Evolutionary conservation across 1,139 yeast species (phyloP).

Genomic region (Geotrichum klebahnii): DNA sequence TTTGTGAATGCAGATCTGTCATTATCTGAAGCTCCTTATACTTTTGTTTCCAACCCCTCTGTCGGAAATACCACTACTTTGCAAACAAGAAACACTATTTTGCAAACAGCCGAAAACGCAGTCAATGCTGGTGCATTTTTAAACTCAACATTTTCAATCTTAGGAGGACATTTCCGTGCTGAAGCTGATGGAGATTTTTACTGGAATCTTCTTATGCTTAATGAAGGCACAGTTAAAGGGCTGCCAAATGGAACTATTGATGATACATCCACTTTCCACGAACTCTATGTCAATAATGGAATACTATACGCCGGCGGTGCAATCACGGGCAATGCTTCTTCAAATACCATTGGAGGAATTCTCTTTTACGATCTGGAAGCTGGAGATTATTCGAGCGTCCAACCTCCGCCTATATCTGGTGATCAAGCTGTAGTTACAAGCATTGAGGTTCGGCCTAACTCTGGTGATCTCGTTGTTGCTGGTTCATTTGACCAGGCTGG

Average conservation of each 20-base stretch:
- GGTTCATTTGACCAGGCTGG: slow-evolving; percentile 69
- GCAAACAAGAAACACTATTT: slow-evolving; percentile 13
- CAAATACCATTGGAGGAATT: slow-evolving; percentile 42
- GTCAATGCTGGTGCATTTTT: slow-evolving; percentile 42
- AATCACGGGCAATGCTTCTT: slow-evolving; percentile 42
- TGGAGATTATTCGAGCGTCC: slow-evolving; percentile 42
- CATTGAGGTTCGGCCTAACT: slow-evolving; percentile 51
- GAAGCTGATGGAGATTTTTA: slow-evolving; percentile 21
- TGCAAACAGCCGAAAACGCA: slow-evolving; percentile 24
- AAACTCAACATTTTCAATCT: slow-evolving; percentile 48
- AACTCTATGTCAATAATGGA: slow-evolving; percentile 45
- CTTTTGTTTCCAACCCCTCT: slow-evolving; percentile 37
- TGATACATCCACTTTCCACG: slow-evolving; percentile 40
- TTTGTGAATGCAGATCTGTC: slow-evolving; percentile 28
- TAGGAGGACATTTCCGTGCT: slow-evolving; percentile 53
- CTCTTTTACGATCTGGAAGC: slow-evolving; percentile 50
- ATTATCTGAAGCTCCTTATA: slow-evolving; percentile 31
- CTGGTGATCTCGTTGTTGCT: slow-evolving; percentile 59
- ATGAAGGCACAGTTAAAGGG: slow-evolving; percentile 35
- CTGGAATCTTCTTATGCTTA: slow-evolving; percentile 42
- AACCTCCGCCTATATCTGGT: slow-evolving; percentile 44
- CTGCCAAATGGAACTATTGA: slow-evolving; percentile 39
- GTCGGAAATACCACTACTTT: slow-evolving; percentile 2
- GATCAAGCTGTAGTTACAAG: slow-evolving; percentile 48
- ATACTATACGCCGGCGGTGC: slow-evolving; percentile 51